A percentile compares a stretch with the other conserved stretches of the same genome.
Conservation (phyloP, 2,329 filamentous ascomycete species). For the Hymenoscyphus fructigenus region DNA sequence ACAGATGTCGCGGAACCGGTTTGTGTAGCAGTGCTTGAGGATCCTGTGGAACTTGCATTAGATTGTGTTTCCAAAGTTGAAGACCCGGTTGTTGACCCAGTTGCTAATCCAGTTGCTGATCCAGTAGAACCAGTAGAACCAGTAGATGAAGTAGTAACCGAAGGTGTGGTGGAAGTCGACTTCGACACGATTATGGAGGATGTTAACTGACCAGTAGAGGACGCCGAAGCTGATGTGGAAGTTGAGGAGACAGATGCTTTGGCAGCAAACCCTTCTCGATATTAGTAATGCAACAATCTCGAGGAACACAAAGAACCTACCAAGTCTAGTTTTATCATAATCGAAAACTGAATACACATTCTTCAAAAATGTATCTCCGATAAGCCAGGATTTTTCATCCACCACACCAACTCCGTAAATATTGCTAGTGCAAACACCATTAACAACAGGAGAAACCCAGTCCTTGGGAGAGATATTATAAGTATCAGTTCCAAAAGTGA, state of each 20-base stretch:
- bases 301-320: conserved; percentile 41
- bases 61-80: conserved; percentile 15
- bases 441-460: conserved; percentile 54
- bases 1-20: conserved; percentile 12
- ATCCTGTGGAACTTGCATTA: conserved; percentile 36
- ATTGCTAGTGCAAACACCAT: conserved; percentile 63
- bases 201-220: conserved; percentile 26
- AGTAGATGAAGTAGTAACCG: conserved; percentile 5
- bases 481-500: conserved; percentile 66
- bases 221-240: conserved; percentile 18
- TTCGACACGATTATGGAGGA: conserved; percentile 11
- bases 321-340: conserved; percentile 64
- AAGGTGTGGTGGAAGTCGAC: conserved; percentile 6
- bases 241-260: conserved; percentile 16
- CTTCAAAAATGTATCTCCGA: conserved; percentile 84
- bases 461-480: conserved; percentile 70
- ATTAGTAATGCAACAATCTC: conserved; percentile 9
- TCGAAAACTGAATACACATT: conserved; percentile 90
- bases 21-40: conserved; percentile 31
- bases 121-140: conserved; percentile 11
- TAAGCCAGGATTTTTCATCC: conserved; percentile 63
- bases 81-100: conserved; percentile 14
- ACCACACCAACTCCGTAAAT: conserved; percentile 72
- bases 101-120: conserved; percentile 6
- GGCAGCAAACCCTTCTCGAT: conserved; percentile 22